Conservation (phyloP, 2,329 filamentous ascomycete species). For the Arthrobotrys pseudoclavata region DNA sequence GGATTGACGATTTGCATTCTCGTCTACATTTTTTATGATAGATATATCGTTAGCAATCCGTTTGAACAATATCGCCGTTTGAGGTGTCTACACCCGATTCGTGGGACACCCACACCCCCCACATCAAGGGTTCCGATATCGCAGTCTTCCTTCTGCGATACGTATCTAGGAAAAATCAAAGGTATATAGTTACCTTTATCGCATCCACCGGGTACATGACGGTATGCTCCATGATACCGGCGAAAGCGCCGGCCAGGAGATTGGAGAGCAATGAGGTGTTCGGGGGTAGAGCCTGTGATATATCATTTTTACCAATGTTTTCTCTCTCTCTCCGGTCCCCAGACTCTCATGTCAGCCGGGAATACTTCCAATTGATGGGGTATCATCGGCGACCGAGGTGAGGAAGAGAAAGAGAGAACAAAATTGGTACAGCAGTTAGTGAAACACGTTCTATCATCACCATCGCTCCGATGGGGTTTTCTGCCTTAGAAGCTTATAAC, state of each 20-base stretch:
- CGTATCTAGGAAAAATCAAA: not conserved
- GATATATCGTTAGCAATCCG: conserved; percentile 41
- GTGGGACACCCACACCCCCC: not conserved
- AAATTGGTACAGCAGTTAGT: conserved; percentile 13
- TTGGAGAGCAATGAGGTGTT: conserved; percentile 79
- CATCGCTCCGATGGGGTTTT: conserved; percentile 19
- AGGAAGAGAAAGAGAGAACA: conserved; percentile 5
- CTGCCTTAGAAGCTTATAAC: conserved; percentile 17
- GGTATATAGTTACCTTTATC: conserved; percentile 79
- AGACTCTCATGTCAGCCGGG: not conserved
- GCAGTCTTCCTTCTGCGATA: conserved; percentile 4
- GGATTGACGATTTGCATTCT: conserved; percentile 97
- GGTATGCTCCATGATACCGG: conserved; percentile 96
- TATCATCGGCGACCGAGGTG: conserved; percentile 3
- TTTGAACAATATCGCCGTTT: conserved; percentile 16
- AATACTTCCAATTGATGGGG: conserved; percentile 23
- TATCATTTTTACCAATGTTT: conserved; percentile 26
- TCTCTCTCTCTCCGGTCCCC: conserved; percentile 9
- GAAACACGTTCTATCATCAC: conserved; percentile 17
- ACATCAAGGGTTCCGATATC: conserved; percentile 3
- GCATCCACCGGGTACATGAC: conserved; percentile 99
- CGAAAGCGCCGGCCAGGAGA: conserved; percentile 96
- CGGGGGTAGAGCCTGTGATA: conserved; percentile 54
- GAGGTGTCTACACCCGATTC: conserved; percentile 13
- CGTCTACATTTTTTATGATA: conserved; percentile 73